A percentile compares a stretch with the other conserved stretches of the same genome.
Conservation (phyloP, 164 flowering plant genomes). For the Magnolia officinalis region DNA sequence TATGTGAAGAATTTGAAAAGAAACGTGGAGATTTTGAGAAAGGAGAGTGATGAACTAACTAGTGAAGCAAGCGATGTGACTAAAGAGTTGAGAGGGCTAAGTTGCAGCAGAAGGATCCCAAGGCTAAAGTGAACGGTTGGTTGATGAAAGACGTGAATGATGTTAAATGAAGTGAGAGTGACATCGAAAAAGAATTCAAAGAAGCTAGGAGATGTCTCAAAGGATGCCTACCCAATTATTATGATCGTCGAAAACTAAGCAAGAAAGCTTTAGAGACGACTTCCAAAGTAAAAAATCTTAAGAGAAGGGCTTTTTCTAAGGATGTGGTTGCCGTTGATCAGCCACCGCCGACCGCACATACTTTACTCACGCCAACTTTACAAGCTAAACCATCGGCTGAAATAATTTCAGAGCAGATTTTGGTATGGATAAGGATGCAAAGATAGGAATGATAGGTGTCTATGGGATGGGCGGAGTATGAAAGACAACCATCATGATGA, state of each 20-base stretch:
- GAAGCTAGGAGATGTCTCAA: background rate
- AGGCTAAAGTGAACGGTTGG: background rate
- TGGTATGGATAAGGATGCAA: background rate
- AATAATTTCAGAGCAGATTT: background rate
- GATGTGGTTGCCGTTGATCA: background rate
- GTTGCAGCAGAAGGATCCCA: background rate
- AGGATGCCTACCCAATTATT: background rate
- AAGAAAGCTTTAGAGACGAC: background rate
- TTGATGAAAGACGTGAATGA: background rate
- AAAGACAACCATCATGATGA: constrained; percentile 15
- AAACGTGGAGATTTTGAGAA: background rate
- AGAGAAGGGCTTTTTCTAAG: constrained; percentile 2
- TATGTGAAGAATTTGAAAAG: background rate
- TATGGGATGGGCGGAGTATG: constrained; percentile 23
- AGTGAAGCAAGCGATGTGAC: background rate
- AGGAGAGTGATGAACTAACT: background rate
- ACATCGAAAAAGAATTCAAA: background rate
- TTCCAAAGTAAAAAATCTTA: background rate
- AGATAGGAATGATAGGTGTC: constrained; percentile 7
- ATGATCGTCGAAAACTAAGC: background rate
- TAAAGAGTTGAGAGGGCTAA: background rate
- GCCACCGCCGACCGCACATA: background rate
- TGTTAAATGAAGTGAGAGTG: background rate
- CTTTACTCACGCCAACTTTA: background rate
- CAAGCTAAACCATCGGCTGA: background rate